phyloP scores from a whole-genome alignment of 176 grass and related monocot genomes.

The Oryza rufipogon region DNA sequence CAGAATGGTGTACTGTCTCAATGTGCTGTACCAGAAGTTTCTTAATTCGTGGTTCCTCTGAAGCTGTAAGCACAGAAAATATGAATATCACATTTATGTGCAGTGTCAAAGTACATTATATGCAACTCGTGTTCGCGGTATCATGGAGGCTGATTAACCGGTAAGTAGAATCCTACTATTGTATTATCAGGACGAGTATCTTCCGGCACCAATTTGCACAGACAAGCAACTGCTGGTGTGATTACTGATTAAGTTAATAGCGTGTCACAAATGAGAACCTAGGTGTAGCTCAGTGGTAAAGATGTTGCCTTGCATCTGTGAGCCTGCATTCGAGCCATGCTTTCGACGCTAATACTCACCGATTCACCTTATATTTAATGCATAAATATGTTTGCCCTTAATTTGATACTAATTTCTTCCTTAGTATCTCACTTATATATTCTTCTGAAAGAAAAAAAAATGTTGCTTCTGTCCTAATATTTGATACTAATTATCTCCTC shows the following conservation, averaged over 20 bases:
- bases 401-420: not conserved
- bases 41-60: slow-evolving; percentile 61
- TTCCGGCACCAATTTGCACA: not conserved
- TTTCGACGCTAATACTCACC: not conserved
- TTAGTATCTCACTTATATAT: not conserved
- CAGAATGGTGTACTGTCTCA: slow-evolving; percentile 64
- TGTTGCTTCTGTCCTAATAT: too few species aligned
- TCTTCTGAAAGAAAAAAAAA: not conserved
- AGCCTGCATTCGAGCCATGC: too few species aligned
- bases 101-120: not conserved
- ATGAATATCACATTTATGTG: not conserved
- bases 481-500: too few species aligned
- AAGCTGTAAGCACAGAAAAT: slow-evolving; percentile 23
- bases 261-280: not conserved
- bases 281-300: not conserved
- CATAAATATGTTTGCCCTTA: not conserved
- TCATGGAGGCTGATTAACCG: not conserved
- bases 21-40: slow-evolving; percentile 81
- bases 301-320: too few species aligned
- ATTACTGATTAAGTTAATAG: not conserved
- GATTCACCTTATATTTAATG: not conserved
- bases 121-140: not conserved
- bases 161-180: not conserved
- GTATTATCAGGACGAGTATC: not conserved
- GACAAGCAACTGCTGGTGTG: not conserved